phyloP scores from a whole-genome alignment of 257 asterid species.

The Solanum okadae region DNA sequence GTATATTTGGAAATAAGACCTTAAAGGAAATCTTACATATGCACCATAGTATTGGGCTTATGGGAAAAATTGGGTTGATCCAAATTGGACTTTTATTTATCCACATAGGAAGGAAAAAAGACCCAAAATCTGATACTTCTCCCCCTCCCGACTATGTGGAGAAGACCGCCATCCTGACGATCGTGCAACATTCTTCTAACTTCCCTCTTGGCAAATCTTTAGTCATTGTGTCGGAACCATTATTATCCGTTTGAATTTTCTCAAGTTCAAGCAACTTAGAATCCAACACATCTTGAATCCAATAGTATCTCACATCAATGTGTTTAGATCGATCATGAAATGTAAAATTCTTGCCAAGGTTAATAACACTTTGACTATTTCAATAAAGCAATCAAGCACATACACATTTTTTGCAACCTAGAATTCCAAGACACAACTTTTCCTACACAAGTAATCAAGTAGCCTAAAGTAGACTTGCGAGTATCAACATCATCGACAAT shows the following conservation, averaged over 20 bases:
- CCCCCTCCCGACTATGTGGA: neutral
- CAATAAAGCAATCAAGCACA: neutral
- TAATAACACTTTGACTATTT: neutral
- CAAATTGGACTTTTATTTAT: neutral
- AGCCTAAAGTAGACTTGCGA: neutral
- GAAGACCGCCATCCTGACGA: neutral
- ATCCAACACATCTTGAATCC: neutral
- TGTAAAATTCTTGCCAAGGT: neutral
- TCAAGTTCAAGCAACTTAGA: neutral
- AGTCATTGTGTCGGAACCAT: neutral
- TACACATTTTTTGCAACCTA: neutral
- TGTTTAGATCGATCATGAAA: neutral
- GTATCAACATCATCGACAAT: neutral
- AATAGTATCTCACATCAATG: neutral
- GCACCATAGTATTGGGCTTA: neutral
- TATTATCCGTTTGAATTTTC: neutral
- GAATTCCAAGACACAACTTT: neutral
- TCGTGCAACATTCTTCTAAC: neutral
- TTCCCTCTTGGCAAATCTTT: neutral
- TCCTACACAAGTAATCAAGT: neutral
- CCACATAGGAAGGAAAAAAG: neutral
- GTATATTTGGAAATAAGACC: neutral
- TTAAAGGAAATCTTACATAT: neutral
- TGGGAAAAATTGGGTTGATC: neutral
- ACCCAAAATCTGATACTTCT: neutral